Evolutionary conservation across 805 yeast genomes (phyloP).

Genomic region (Helenozyma rhizophorensis): DNA sequence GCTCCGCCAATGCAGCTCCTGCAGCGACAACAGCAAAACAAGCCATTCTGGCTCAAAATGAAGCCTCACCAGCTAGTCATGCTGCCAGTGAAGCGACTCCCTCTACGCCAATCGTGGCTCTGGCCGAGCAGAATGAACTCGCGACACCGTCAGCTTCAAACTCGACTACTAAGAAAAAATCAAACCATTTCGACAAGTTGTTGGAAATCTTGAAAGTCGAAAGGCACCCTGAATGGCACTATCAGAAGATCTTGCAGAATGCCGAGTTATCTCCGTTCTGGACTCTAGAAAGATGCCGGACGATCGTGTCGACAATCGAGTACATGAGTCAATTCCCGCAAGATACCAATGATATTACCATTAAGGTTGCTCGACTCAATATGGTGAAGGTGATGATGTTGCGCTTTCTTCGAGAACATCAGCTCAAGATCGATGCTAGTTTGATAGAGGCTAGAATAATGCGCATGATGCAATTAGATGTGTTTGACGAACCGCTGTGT

Average conservation of each 20-base stretch:
- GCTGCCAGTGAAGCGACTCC: too few relatives aligned
- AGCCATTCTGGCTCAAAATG: too few relatives aligned
- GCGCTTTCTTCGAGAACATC: conserved; percentile 8
- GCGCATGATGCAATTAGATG: conserved; percentile 18
- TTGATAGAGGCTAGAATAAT: conserved; percentile 12
- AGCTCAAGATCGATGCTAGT: conserved; percentile 4
- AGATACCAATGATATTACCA: conserved; percentile 3
- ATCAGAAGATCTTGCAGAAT: conserved; percentile 7
- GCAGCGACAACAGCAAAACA: too few relatives aligned
- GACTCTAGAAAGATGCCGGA: conserved; percentile 16
- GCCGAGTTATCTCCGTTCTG: conserved; percentile 12
- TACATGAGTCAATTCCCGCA: conserved; percentile 7
- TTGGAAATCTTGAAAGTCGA: neutral
- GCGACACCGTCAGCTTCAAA: too few relatives aligned
- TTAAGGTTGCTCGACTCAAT: conserved; percentile 7
- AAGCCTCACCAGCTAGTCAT: too few relatives aligned
- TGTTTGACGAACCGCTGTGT: conserved; percentile 13
- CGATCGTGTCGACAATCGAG: conserved; percentile 16
- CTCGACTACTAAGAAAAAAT: too few relatives aligned
- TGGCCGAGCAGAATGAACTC: too few relatives aligned
- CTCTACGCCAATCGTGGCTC: too few relatives aligned
- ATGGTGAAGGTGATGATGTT: conserved; percentile 7
- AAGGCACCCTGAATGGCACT: conserved; percentile 10
- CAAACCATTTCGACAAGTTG: conserved; percentile 1
- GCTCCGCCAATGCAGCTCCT: too few relatives aligned